Percentiles rank a stretch among this genome's conserved stretches.
Conservation (phyloP, 2,329 filamentous ascomycete species). For the Colletotrichum sansevieriae region DNA sequence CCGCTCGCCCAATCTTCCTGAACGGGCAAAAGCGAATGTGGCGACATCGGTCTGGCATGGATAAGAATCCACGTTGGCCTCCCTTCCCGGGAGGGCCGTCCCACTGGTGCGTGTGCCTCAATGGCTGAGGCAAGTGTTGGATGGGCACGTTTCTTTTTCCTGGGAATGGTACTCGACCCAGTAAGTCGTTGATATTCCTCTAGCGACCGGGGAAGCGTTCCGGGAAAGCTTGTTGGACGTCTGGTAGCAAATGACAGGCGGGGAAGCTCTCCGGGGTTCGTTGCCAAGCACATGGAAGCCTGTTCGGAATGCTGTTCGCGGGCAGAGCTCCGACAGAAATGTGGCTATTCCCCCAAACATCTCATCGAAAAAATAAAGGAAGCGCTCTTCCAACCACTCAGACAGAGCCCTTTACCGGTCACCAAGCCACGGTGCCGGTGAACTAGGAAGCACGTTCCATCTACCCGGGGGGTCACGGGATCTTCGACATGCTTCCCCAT, state of each 20-base stretch:
- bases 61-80: conserved; percentile 3
- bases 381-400: conserved; percentile 2
- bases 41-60: background rate
- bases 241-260: conserved; percentile 8
- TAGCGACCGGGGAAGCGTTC: conserved; percentile 1
- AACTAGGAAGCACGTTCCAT: background rate
- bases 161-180: background rate
- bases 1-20: conserved; percentile 4
- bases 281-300: background rate
- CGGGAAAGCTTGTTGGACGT: background rate
- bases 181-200: background rate
- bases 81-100: conserved; percentile 11
- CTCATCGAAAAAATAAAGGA: background rate
- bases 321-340: background rate
- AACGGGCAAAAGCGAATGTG: background rate
- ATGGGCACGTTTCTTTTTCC: background rate
- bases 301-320: background rate
- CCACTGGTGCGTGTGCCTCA: conserved; percentile 3
- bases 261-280: conserved; percentile 7
- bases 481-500: conserved; percentile 15
- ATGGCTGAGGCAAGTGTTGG: background rate
- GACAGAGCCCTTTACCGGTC: background rate
- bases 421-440: conserved; percentile 5
- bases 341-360: background rate
- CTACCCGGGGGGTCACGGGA: background rate